Percentiles rank a stretch among this genome's conserved stretches.
Evolutionary conservation across 176 grass and related monocot genomes (phyloP).

Genomic region (Puya raimondii): DNA sequence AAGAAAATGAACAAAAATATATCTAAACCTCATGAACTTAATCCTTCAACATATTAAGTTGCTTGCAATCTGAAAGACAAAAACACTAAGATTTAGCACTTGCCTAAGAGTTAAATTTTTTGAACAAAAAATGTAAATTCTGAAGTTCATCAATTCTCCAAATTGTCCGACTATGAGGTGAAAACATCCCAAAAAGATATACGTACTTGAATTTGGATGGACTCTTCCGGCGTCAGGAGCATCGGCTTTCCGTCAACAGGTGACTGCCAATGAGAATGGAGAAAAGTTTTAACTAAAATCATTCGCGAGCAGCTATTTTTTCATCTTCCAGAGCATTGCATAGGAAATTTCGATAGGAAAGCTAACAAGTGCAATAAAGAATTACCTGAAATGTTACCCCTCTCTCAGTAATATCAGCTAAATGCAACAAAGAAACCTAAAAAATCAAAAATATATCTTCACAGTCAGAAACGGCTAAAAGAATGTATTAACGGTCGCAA

Average conservation of each 20-base stretch:
- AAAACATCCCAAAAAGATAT: slow-evolving; percentile 5
- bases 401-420: slow-evolving; percentile 94
- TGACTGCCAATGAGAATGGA: slow-evolving; percentile 34
- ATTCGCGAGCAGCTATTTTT: neutral
- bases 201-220: slow-evolving; percentile 83
- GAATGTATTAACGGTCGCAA: neutral
- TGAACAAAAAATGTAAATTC: neutral
- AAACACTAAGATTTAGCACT: neutral
- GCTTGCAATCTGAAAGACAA: neutral
- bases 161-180: neutral
- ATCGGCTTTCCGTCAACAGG: slow-evolving; percentile 96
- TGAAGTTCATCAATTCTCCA: neutral
- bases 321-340: neutral
- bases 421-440: slow-evolving; percentile 93
- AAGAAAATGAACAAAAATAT: neutral
- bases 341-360: neutral
- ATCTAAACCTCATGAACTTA: too few species aligned
- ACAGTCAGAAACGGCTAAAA: neutral
- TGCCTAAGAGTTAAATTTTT: neutral
- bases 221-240: slow-evolving; percentile 93
- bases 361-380: neutral
- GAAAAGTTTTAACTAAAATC: neutral
- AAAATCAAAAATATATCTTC: neutral
- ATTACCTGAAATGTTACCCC: slow-evolving; percentile 97
- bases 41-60: too few species aligned